Evolutionary conservation across 2,329 filamentous ascomycete genomes (phyloP).

Genomic region (Cytospora schulzeri): DNA sequence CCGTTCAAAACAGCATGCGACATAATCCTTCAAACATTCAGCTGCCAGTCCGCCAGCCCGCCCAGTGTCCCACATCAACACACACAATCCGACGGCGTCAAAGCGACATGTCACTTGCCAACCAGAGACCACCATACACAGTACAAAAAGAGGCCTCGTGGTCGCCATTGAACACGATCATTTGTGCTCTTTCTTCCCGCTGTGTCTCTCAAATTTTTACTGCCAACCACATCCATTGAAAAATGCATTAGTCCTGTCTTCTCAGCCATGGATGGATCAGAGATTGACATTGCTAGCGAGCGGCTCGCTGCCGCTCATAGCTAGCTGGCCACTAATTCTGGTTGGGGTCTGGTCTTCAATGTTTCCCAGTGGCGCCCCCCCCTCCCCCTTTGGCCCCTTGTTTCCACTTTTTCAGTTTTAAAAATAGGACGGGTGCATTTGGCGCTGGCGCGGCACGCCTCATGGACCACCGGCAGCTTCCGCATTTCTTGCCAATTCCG

Average conservation of each 20-base stretch:
- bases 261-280: too few relatives aligned
- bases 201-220: conserved; percentile 1
- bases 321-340: neutral
- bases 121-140: neutral
- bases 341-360: too few relatives aligned
- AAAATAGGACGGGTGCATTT: neutral
- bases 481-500: neutral
- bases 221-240: neutral
- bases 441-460: neutral
- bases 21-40: neutral
- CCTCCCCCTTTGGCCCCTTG: neutral
- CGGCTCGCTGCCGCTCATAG: neutral
- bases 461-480: neutral
- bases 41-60: neutral
- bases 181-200: neutral
- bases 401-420: neutral
- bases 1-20: neutral
- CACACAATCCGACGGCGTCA: neutral
- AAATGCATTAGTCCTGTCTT: neutral
- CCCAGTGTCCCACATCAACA: neutral
- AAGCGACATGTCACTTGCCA: conserved; percentile 2
- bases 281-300: neutral
- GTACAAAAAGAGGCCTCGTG: conserved; percentile 11
- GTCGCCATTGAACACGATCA: conserved; percentile 8
- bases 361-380: too few relatives aligned